These are phyloP conservation scores for Goffeauzyma gilvescens DNA, from an alignment of 768 basidiomycete species.

Conservation along the genomic window DNA sequence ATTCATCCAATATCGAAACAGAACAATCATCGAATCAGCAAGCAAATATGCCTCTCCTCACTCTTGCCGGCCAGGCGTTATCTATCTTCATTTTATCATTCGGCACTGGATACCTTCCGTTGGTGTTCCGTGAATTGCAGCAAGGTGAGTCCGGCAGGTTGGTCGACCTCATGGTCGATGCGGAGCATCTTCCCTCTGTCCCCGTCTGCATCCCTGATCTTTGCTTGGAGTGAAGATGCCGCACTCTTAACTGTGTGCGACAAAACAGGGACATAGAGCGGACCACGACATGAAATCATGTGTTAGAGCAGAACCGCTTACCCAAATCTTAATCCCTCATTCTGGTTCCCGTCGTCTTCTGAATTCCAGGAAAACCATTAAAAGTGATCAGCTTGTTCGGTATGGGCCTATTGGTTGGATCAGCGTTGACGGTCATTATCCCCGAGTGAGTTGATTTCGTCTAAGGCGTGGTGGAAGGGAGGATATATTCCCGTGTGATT, in stretches of 20 bases:
- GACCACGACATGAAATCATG: conserved; percentile 6
- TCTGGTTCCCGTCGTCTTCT: too few species aligned
- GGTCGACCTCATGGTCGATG: not conserved
- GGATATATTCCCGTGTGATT: conserved; percentile 32
- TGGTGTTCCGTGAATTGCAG: conserved; percentile 41
- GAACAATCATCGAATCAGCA: too few species aligned
- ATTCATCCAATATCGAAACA: too few species aligned
- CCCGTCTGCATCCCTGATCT: too few species aligned
- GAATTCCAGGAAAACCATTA: conserved; percentile 33
- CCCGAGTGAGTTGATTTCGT: conserved; percentile 62
- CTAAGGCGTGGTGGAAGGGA: conserved; percentile 14
- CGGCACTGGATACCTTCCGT: conserved; percentile 51
- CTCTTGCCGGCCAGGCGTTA: conserved; percentile 27
- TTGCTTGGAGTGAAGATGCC: too few species aligned
- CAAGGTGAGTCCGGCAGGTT: conserved; percentile 34
- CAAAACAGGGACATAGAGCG: conserved; percentile 1
- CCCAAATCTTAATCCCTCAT: conserved; percentile 9
- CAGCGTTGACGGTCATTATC: conserved; percentile 75
- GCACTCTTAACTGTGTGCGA: not conserved
- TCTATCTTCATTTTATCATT: conserved; percentile 37
- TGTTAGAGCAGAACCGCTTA: too few species aligned
- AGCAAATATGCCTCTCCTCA: conserved; percentile 27
- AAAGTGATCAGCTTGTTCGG: conserved; percentile 45
- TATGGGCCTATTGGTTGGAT: conserved; percentile 69
- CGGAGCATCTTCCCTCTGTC: not conserved